phyloP scores from a whole-genome alignment of 2,329 filamentous ascomycete species.

The Curvularia lunata region DNA sequence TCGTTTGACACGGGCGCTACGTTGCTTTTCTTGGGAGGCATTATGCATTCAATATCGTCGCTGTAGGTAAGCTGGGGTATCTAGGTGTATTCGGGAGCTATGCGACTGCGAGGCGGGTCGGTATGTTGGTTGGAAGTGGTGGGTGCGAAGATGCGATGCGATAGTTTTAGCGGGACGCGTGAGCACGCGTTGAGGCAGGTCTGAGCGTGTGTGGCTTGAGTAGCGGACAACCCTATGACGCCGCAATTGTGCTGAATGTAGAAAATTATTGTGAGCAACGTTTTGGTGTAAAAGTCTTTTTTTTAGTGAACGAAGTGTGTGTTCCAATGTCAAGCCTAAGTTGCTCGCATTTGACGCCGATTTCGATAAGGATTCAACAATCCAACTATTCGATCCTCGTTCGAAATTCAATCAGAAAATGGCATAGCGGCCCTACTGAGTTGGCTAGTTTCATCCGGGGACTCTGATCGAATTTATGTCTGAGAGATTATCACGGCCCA shows the following conservation, averaged over 20 bases:
- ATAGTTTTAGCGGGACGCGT: slow-evolving; percentile 37
- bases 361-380: background rate
- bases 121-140: slow-evolving; percentile 11
- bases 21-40: slow-evolving; percentile 59
- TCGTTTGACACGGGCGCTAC: slow-evolving; percentile 50
- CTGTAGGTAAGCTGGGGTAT: too few relatives aligned
- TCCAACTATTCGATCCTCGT: background rate
- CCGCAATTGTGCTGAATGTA: background rate
- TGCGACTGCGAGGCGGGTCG: slow-evolving; percentile 5
- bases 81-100: background rate
- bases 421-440: background rate
- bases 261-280: background rate
- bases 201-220: slow-evolving; percentile 14
- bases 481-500: too few relatives aligned
- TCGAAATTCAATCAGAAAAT: background rate
- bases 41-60: slow-evolving; percentile 25
- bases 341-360: background rate
- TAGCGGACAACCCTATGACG: background rate
- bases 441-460: background rate
- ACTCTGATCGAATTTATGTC: background rate
- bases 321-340: background rate
- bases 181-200: slow-evolving; percentile 34
- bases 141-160: slow-evolving; percentile 21
- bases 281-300: background rate
- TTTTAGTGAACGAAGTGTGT: background rate